These are phyloP conservation scores for Fibroporia radiculosa DNA, from an alignment of 768 basidiomycete species.

Conservation along the genomic window DNA sequence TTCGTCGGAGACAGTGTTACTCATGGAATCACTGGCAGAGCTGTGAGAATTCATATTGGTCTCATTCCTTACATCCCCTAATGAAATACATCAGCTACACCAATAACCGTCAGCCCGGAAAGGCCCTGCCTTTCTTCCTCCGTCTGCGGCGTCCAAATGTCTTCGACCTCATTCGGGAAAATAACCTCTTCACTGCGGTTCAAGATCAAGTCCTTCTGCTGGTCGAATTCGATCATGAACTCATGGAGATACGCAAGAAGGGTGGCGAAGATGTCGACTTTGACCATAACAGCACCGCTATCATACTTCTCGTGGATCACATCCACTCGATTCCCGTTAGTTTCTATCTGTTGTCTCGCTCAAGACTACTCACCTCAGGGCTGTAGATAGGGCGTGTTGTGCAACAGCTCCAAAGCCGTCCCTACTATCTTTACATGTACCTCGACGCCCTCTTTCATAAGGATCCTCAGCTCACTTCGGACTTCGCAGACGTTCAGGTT, in stretches of 20 bases:
- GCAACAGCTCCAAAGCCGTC: conserved; percentile 67
- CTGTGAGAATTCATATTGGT: conserved; percentile 41
- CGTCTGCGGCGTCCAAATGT: conserved; percentile 82
- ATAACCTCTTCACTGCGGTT: conserved; percentile 92
- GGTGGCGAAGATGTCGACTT: conserved; percentile 31
- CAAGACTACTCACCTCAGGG: neutral
- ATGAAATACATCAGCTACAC: conserved; percentile 52
- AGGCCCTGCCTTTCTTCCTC: conserved; percentile 87
- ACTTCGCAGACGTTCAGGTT: conserved; percentile 82
- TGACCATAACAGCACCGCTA: conserved; percentile 61
- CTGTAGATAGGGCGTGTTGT: conserved; percentile 82
- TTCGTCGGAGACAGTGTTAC: conserved; percentile 42
- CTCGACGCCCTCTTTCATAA: conserved; percentile 84
- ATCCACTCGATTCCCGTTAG: conserved; percentile 89
- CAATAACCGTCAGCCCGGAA: conserved; percentile 85
- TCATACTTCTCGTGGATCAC: conserved; percentile 84
- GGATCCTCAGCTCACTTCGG: conserved; percentile 71
- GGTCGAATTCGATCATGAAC: conserved; percentile 90
- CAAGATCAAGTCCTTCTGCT: conserved; percentile 89
- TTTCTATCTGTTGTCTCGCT: neutral
- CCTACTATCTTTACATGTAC: conserved; percentile 86
- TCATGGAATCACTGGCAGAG: conserved; percentile 96
- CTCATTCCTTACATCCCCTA: neutral
- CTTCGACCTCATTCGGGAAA: conserved; percentile 87
- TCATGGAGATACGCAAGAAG: conserved; percentile 51